phyloP scores from a whole-genome alignment of 2,329 filamentous ascomycete genomes.

The Fusarium abutilonis region DNA sequence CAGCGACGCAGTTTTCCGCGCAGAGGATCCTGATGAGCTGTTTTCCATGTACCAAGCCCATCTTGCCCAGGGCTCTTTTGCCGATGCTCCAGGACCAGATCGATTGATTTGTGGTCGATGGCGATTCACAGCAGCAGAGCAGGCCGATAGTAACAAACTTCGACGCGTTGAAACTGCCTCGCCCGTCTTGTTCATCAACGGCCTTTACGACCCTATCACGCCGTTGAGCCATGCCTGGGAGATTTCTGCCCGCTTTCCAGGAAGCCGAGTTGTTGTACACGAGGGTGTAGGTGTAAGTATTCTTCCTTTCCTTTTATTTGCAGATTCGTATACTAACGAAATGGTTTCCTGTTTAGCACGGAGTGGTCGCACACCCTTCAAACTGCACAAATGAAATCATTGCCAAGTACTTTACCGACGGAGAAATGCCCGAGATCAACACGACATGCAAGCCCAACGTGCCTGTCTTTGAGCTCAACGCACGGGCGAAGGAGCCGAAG shows the following conservation, averaged over 20 bases:
- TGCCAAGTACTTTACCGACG: constrained; percentile 11
- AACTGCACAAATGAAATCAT: background rate
- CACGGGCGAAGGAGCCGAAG: no score
- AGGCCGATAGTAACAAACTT: background rate
- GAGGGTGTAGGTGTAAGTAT: background rate
- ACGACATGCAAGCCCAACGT: constrained; percentile 1
- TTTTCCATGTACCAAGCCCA: constrained; percentile 22
- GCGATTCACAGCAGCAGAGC: background rate
- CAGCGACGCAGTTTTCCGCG: background rate
- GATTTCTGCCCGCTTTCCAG: background rate
- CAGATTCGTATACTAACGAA: background rate
- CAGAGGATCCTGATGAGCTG: background rate
- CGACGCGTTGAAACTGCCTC: background rate
- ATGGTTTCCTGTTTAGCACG: background rate
- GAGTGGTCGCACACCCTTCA: background rate
- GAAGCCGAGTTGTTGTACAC: background rate
- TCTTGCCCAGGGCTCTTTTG: background rate
- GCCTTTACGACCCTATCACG: background rate
- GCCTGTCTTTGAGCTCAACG: constrained; percentile 32
- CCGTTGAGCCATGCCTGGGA: background rate
- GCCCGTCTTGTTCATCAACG: background rate
- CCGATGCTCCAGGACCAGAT: background rate
- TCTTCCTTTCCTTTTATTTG: background rate
- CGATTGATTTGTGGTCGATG: background rate
- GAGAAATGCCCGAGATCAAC: constrained; percentile 24